These are phyloP conservation scores for Exophiala sp. DNA, from an alignment of 2,329 filamentous ascomycete genomes.

Conservation along the genomic window DNA sequence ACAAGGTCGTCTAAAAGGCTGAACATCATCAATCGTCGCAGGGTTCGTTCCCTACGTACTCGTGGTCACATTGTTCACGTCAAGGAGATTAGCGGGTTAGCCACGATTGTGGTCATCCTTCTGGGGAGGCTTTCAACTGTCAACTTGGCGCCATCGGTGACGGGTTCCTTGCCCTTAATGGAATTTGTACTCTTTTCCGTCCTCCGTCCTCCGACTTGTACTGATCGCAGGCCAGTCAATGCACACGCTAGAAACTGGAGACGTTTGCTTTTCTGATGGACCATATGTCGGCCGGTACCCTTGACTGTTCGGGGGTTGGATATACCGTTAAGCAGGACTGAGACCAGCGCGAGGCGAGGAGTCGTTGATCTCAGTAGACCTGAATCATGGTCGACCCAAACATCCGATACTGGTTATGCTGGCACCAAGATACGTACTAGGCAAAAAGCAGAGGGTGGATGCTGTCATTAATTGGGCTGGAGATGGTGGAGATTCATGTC, in stretches of 20 bases:
- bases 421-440: background rate
- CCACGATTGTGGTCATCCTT: slow-evolving; percentile 1
- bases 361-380: background rate
- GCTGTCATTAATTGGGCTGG: slow-evolving; percentile 15
- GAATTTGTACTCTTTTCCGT: background rate
- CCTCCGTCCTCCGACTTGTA: background rate
- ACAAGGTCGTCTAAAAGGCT: background rate
- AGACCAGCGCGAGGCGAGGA: background rate
- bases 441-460: background rate
- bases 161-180: background rate
- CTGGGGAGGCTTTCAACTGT: background rate
- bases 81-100: slow-evolving; percentile 16
- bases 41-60: background rate
- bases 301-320: background rate
- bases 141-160: background rate
- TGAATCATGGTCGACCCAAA: background rate
- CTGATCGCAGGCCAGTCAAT: background rate
- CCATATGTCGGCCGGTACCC: too few relatives aligned
- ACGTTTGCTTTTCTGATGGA: too few relatives aligned
- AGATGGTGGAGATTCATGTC: slow-evolving; percentile 1
- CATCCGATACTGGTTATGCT: background rate
- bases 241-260: too few relatives aligned
- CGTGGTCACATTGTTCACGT: slow-evolving; percentile 10
- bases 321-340: background rate
- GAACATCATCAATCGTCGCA: background rate